phyloP scores from a whole-genome alignment of 108 stramenopile species.

The Bacterosira constricta region DNA sequence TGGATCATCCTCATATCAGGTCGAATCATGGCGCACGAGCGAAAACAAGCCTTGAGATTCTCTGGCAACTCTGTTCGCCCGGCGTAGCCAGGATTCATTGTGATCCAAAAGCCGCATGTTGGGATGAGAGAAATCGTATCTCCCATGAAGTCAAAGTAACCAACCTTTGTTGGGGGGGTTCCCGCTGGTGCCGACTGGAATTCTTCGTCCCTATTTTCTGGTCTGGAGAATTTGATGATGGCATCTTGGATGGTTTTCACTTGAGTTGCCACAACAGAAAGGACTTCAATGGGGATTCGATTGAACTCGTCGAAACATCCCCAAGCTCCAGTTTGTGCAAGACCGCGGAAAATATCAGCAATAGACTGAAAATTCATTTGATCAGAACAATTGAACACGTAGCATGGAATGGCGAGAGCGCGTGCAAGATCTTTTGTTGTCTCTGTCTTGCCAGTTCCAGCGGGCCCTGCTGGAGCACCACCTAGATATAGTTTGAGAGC shows the following conservation, averaged over 20 bases:
- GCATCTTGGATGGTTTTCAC: conserved; percentile 92
- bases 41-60: conserved; percentile 91
- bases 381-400: conserved; percentile 93
- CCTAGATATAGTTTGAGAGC: conserved; percentile 90
- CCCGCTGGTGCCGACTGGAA: conserved; percentile 82
- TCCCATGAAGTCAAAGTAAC: conserved; percentile 88
- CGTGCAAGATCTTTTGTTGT: conserved; percentile 91
- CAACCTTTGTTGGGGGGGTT: conserved; percentile 86
- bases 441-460: conserved; percentile 92
- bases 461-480: conserved; percentile 94
- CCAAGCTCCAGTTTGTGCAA: conserved; percentile 92
- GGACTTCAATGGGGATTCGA: conserved; percentile 90
- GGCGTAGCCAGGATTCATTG: conserved; percentile 94
- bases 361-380: conserved; percentile 95
- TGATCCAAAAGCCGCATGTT: conserved; percentile 91
- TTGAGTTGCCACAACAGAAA: conserved; percentile 93
- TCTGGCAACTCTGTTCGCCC: conserved; percentile 92
- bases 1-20: conserved; percentile 91
- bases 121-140: conserved; percentile 87
- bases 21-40: conserved; percentile 93
- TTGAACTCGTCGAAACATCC: conserved; percentile 96
- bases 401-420: conserved; percentile 90
- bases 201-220: conserved; percentile 79
- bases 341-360: conserved; percentile 91
- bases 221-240: conserved; percentile 82